Percentiles rank a stretch among this genome's conserved stretches.
phyloP scores from a whole-genome alignment of 2,329 filamentous ascomycete species.

The Paecilomyces variotii region DNA sequence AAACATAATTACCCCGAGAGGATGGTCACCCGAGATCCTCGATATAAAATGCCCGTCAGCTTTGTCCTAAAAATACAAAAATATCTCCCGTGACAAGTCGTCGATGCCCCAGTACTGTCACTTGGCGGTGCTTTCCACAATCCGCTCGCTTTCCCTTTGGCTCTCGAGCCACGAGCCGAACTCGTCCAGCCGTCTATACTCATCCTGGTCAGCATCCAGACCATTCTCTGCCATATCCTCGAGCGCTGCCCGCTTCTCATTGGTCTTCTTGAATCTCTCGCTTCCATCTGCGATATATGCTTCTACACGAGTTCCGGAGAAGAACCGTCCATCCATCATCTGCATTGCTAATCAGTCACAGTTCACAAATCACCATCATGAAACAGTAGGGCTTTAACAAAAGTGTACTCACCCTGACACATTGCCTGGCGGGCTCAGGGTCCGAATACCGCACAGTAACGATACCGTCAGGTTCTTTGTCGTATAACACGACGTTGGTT shows the following conservation, averaged over 20 bases:
- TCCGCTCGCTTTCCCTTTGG: conserved; percentile 10
- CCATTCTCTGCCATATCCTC: conserved; percentile 42
- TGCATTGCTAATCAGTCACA: conserved; percentile 17
- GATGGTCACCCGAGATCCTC: conserved; percentile 3
- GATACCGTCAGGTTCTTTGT: conserved; percentile 75
- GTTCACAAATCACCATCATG: background rate
- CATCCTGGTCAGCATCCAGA: conserved; percentile 36
- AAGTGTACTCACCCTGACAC: conserved; percentile 47
- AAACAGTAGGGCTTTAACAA: background rate
- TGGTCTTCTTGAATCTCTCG: conserved; percentile 66
- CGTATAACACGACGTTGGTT: conserved; percentile 85
- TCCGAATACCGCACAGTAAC: conserved; percentile 76
- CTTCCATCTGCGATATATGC: conserved; percentile 63
- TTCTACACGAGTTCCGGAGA: conserved; percentile 62
- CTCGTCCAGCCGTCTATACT: conserved; percentile 36
- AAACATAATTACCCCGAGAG: background rate
- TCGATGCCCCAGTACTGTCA: background rate
- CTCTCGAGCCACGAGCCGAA: conserved; percentile 43
- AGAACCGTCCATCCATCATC: conserved; percentile 71
- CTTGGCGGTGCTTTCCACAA: conserved; percentile 17
- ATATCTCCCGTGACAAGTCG: background rate
- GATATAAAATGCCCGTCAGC: background rate
- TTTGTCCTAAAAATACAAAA: conserved; percentile 1
- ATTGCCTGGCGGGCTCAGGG: conserved; percentile 61
- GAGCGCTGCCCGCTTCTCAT: conserved; percentile 32